A percentile compares a stretch with the other conserved stretches of the same genome.
Conservation (phyloP, 2,329 filamentous ascomycete genomes). For the Trichoderma harzianum region DNA sequence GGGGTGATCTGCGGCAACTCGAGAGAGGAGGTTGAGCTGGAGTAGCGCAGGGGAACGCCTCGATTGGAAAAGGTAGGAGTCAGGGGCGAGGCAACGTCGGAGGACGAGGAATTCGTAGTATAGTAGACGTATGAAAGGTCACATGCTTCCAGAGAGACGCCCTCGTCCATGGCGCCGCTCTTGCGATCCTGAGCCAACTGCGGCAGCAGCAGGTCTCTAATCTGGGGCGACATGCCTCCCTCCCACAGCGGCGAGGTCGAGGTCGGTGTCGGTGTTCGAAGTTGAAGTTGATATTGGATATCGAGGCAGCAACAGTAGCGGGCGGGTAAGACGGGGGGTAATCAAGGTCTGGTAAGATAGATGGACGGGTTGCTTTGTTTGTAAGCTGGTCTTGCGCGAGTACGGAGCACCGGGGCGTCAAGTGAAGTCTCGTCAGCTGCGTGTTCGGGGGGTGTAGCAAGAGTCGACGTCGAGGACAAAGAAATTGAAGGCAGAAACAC, state of each 20-base stretch:
- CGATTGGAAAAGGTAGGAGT: conserved; percentile 65
- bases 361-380: background rate
- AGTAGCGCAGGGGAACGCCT: conserved; percentile 60
- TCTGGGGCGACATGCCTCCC: conserved; percentile 43
- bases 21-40: conserved; percentile 76
- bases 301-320: background rate
- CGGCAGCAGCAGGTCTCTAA: conserved; percentile 53
- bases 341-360: background rate
- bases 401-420: background rate
- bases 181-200: conserved; percentile 51
- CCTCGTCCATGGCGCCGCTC: conserved; percentile 42
- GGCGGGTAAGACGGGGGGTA: background rate
- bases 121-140: conserved; percentile 42
- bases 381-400: background rate
- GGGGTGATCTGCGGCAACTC: conserved; percentile 58
- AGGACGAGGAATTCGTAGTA: conserved; percentile 55
- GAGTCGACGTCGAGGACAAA: background rate
- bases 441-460: background rate
- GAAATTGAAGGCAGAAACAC: background rate
- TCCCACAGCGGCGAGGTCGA: conserved; percentile 6
- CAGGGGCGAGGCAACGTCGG: conserved; percentile 66
- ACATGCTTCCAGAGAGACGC: conserved; percentile 34
- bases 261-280: conserved; percentile 10
- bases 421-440: background rate
- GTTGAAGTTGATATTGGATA: background rate